Evolutionary conservation across 257 asterid species (phyloP).

Genomic region (Leptodermis oblonga): DNA sequence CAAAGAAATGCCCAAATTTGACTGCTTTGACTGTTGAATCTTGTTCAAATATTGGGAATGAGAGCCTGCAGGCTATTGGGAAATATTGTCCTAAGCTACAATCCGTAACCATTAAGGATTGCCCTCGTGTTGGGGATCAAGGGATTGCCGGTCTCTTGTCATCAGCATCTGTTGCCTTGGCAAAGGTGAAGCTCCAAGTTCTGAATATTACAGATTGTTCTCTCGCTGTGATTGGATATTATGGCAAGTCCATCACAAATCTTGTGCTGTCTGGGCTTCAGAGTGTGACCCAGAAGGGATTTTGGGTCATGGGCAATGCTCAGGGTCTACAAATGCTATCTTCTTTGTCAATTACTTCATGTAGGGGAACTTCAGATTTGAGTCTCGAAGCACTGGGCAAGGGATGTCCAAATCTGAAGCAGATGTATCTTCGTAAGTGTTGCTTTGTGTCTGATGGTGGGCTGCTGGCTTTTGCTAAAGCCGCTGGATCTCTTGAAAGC

Average conservation of each 20-base stretch:
- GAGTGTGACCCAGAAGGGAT: slow-evolving; percentile 76
- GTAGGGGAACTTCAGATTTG: slow-evolving; percentile 64
- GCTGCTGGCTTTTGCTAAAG: slow-evolving; percentile 58
- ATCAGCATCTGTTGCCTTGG: slow-evolving; percentile 41
- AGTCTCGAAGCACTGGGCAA: slow-evolving; percentile 67
- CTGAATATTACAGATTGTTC: slow-evolving; percentile 69
- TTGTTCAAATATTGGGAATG: slow-evolving; percentile 62
- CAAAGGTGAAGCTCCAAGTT: slow-evolving; percentile 64
- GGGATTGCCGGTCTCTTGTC: slow-evolving; percentile 67
- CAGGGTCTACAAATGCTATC: slow-evolving; percentile 53
- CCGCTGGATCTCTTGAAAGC: slow-evolving; percentile 56
- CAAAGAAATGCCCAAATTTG: slow-evolving; percentile 60
- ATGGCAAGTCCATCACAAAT: slow-evolving; percentile 57
- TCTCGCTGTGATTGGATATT: slow-evolving; percentile 79
- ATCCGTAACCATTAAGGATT: slow-evolving; percentile 62
- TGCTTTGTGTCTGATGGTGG: slow-evolving; percentile 72
- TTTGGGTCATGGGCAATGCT: slow-evolving; percentile 92
- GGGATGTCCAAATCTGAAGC: slow-evolving; percentile 63
- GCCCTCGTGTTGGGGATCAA: slow-evolving; percentile 74
- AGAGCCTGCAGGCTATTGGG: slow-evolving; percentile 61
- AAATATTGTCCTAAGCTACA: slow-evolving; percentile 58
- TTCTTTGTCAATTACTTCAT: slow-evolving; percentile 55
- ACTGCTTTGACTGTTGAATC: slow-evolving; percentile 61
- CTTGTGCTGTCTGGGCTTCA: slow-evolving; percentile 61
- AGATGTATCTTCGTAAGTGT: slow-evolving; percentile 54